Evolutionary conservation across 2,329 filamentous ascomycete species (phyloP), one percentile per base, ranked within the genome.

Genomic region (Sporothrix curviconia): DNA sequence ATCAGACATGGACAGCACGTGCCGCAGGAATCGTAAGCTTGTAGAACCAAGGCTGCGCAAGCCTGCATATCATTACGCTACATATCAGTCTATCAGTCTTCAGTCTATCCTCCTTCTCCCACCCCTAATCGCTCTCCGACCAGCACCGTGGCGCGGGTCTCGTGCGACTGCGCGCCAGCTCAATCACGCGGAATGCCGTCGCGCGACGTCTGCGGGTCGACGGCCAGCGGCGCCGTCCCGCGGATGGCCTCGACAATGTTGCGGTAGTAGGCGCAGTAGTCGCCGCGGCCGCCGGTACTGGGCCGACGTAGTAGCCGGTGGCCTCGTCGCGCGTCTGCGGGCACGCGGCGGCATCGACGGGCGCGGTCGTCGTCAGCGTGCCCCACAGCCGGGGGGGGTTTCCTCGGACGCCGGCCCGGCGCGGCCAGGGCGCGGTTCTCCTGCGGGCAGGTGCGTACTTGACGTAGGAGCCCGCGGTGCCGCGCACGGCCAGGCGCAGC

Each of bases 401-500:
- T 69, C 64, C 24, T 63, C 59, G 15, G 59, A 61, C 2, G 62
- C 50, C 44, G 25, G 4, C 44, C 52, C 0, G 62, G 62, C 1
- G 50, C 58, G 14, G 62, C 60, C 0, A 65, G 39, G 34, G 61
- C 58, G 1, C 67, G 62, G 15, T 68, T 65, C 49, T 74, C 71
- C 43, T 75, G 72, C 0, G 66, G 66, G 52, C 71, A 71, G 40
- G 66, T 68, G 39, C 62, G 19, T 58, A 62, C 62, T 77, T 76
- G 57, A 74, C 57, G 55, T 70, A 77, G 0, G 69, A 68, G 1
- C 83, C 83, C 65, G 83, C 79, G 2, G 80, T 80, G 25, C 83
- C 84, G 4, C 82, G 71, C 4, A 86, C 76, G 76, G 81, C 84
- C 68, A 77, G 85, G 51, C 82, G 72, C 60, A 85, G 67, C 66